Evolutionary conservation across 257 asterid species (phyloP), one percentile per base, ranked within the genome.

Genomic region (Galeopsis tetrahit): DNA sequence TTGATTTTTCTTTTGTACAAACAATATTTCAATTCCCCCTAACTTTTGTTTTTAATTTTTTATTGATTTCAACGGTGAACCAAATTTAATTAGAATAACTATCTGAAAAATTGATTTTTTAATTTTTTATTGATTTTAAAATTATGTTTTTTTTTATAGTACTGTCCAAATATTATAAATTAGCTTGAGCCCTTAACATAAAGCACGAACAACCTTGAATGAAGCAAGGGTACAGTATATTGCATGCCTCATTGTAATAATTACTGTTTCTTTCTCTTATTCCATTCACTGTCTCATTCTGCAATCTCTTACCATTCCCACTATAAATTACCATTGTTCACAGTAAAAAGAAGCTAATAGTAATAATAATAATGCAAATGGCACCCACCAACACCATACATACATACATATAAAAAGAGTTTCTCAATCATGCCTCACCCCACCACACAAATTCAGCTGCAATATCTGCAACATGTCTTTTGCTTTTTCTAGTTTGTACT

Each of bases 381-480:
- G 32, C 66, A 55, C 56, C 66, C 7, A 10, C 49, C 58, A 21
- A 21, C 1, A 21, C 28, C 28, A 21, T 21, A 21, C 28, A 21
- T 21, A 21, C 28, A 21, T 21, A 21, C 7, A 36, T 4, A 15
- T 40, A 13, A 13, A 61, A 38, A 63, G 38, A 46, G 33, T 10
- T 46, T 51, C 13, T 49, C 17, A 62, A 49, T 28, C 64, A 72
- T 62, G 64, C 56, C 33, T 44, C 17, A 21, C 75, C 67, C 69
- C 35, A 15, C 70, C 71, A 52, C 68, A 65, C 66, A 32, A 17
- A 51, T 10, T 44, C 51, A 55, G 63, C 80, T 70, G 80, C 78
- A 66, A 75, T 70, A 51, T 74, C 79, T 74, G 61, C 57, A 77
- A 77, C 72, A 17, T 70, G 80, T 36, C 72, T 66, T 70, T 77